These are phyloP conservation scores for Gracilaria domingensis DNA, from an alignment of 23 red algal genomes.

Conservation along the genomic window DNA sequence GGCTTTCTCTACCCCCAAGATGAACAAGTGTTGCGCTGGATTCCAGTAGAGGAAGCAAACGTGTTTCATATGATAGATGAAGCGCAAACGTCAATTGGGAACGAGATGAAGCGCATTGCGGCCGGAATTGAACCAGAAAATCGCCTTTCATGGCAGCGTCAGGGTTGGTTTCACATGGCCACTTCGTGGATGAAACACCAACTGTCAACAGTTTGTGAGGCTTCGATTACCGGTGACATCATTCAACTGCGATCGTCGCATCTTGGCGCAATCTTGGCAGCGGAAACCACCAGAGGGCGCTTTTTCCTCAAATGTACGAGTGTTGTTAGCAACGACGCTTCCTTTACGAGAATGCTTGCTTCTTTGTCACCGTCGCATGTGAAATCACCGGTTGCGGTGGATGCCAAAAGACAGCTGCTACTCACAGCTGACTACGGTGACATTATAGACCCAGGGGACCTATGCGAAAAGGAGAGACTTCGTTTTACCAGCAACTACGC, in stretches of 20 bases:
- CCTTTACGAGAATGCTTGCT: background rate
- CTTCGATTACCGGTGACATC: background rate
- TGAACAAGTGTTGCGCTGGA: background rate
- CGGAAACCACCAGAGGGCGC: background rate
- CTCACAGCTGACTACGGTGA: conserved; percentile 32
- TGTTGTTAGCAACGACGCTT: background rate
- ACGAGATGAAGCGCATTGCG: conserved; percentile 4
- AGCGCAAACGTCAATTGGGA: background rate
- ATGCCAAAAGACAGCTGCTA: conserved; percentile 7
- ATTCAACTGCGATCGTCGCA: conserved; percentile 18
- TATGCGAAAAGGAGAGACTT: background rate
- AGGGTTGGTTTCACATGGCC: conserved; percentile 1
- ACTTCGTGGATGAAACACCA: background rate
- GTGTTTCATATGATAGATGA: conserved; percentile 1
- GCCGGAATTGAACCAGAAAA: background rate
- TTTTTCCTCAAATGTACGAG: conserved; percentile 13
- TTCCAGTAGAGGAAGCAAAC: conserved; percentile 2
- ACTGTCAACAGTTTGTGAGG: background rate
- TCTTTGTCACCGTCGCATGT: background rate
- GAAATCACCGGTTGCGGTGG: background rate
- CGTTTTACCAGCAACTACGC: background rate
- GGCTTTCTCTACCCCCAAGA: background rate
- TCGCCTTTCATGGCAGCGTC: background rate
- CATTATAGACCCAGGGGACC: background rate
- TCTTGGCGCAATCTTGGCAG: background rate